Base-by-base conservation (phyloP, 352 stramenopile species). In the Thalassiosira hispida region DNA sequence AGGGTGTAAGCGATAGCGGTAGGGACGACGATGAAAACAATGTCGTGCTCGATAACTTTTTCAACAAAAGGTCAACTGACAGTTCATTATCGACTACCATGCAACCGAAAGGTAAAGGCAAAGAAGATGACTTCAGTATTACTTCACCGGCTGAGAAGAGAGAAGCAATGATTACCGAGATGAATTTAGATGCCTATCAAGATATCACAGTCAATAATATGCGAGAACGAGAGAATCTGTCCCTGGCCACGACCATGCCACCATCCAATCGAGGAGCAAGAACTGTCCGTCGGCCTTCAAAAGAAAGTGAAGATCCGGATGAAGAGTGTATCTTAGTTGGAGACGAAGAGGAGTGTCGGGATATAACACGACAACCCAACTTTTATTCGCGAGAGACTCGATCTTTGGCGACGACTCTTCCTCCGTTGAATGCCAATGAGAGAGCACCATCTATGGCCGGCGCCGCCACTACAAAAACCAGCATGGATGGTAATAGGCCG, bases 341-440 rank as follows among this genome's bases (percentile, higher is more conserved):
- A 42, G 69, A 61, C 11, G 69, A 78, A 2, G 59, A 78, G 18
- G 59, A 78, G 14, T 71, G 69, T 53, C 57, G 49, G 47, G 69
- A 78, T 44, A 78, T 71, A 29, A 71, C 69, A 6, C 57, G 69
- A 12, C 56, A n/a, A 8, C 25, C 69, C 31, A 67, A 67, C n/a
- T 78, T 66, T 23, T 27, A 64, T n/a, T 12, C 38, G 2, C 60
- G 69, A 0, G 18, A 66, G 18, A 25, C 47, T 40, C 49, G 55
- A 49, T 78, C 69, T 49, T 27, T 78, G 47, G 51, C 69, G 12
- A 78, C 69, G 18, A 78, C 69, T 23, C 25, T 71, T 16, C 69
- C 69, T 14, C 69, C 57, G 0, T 47, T 38, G 1, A 66, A 56
- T 18, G 57, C 8, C 1, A 25, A 57, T 3, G 11, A 47, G 40